Evolutionary conservation across 2,329 filamentous ascomycete species (phyloP).

Genomic region (Amesomyces nigricolor): DNA sequence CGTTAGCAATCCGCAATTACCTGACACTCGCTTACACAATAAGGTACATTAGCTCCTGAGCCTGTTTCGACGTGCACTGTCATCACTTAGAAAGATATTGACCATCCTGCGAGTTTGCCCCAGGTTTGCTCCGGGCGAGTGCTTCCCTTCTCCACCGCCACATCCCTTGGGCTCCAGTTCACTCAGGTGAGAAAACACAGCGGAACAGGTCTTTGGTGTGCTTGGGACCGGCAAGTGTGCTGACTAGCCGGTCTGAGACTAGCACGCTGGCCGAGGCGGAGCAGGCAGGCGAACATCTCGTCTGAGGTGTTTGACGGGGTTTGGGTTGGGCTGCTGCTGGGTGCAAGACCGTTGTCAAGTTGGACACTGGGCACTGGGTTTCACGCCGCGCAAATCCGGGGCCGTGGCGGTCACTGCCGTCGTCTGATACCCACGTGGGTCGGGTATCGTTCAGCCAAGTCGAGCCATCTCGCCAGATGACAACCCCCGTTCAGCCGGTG

Average conservation of each 20-base stretch:
- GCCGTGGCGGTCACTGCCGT: too few species aligned
- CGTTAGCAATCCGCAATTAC: neutral
- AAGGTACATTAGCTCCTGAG: too few species aligned
- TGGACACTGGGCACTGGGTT: neutral
- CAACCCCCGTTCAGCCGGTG: too few species aligned
- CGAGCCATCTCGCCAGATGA: neutral
- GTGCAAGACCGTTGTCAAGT: neutral
- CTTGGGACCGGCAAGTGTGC: too few species aligned
- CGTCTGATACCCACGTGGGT: conserved; percentile 1
- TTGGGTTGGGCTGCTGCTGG: neutral
- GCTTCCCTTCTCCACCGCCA: too few species aligned
- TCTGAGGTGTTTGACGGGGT: neutral
- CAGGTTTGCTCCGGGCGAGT: too few species aligned
- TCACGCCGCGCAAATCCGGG: neutral
- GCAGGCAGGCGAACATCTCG: neutral
- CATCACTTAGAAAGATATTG: too few species aligned
- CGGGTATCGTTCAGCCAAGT: neutral
- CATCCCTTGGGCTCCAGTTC: too few species aligned
- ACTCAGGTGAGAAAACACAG: too few species aligned
- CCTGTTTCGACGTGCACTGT: too few species aligned
- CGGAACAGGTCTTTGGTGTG: too few species aligned
- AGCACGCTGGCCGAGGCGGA: neutral
- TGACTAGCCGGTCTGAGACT: neutral
- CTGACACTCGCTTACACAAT: neutral
- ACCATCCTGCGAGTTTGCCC: too few species aligned